Base-by-base conservation (phyloP, 306 rosid genomes). In the Biancaea sappan region DNA sequence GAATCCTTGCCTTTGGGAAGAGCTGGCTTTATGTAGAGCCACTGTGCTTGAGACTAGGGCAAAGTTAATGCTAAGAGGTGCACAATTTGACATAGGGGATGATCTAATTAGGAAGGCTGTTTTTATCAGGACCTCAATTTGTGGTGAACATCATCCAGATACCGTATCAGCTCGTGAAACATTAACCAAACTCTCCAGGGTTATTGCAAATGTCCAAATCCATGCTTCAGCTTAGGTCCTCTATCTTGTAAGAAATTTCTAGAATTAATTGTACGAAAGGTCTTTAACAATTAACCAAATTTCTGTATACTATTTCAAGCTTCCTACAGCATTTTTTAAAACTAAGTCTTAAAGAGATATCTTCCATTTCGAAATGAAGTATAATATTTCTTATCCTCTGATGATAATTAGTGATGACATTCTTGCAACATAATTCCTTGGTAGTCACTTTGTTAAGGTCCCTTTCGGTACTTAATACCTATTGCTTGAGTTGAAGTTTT, bases 1-100 rank as follows among this genome's bases (percentile, higher is more conserved):
- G 79, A 91, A 93, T 71, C 97, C 98, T 46, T 87, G 83, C 76
- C 92, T 93, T 57, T 93, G 98, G 98, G 97, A 93, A 73, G 97
- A 93, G 63, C 73, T 93, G 16, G 97, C 98, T 34, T 80, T 93
- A 9, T 86, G 91, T 60, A 78, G 97, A 79, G 98, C 98, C 78
- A 87, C 89, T 32, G 88, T 93, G 35, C 85, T 93, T 3, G 98
- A 93, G 72, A 87, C 97, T 19, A 84, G 98, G 68, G 95, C 97
- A 31, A 90, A 91, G 81, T 82, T 91, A 43, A 89, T 93, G 98
- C 82, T 93, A 57, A 86, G 97, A 83, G 98, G 98, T 19, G 97
- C 87, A 75, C 96, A 87, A 28, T 93, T 91, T 63, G 97, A 93
- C 72, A 82, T 86, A 16, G 93, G 90, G 19, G 93, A 84, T 75